These are phyloP conservation scores for Suillus paluster DNA, from an alignment of 768 basidiomycete genomes.

Conservation along the genomic window DNA sequence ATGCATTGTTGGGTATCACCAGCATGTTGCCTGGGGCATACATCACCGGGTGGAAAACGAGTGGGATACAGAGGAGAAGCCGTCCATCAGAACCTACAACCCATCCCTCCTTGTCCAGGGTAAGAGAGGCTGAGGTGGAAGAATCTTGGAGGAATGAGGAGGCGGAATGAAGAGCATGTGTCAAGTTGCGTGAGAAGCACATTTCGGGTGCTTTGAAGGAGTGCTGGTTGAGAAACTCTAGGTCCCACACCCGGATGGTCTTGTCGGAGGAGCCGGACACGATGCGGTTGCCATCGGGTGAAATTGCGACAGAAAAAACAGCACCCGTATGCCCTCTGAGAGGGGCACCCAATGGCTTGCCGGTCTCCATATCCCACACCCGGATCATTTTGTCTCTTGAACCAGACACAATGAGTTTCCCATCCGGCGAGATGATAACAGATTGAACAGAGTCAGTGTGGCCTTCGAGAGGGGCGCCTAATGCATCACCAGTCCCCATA, in stretches of 20 bases:
- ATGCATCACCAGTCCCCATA: not conserved
- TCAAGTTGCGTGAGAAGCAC: not conserved
- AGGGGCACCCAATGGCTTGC: not conserved
- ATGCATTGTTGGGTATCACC: not conserved
- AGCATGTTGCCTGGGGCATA: conserved; percentile 5
- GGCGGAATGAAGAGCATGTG: not conserved
- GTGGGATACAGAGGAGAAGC: conserved; percentile 4
- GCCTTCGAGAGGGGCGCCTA: not conserved
- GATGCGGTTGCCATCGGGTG: conserved; percentile 1
- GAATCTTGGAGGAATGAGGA: too few relatives aligned
- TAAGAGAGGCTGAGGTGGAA: too few relatives aligned
- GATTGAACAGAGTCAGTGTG: not conserved
- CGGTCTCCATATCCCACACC: conserved; percentile 3
- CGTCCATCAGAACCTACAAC: not conserved
- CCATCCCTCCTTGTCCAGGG: too few relatives aligned
- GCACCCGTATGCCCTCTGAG: conserved; percentile 4
- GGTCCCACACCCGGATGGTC: conserved; percentile 5
- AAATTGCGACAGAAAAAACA: conserved; percentile 17
- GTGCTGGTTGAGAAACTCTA: not conserved
- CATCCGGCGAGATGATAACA: not conserved
- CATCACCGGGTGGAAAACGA: not conserved
- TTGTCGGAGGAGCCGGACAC: not conserved
- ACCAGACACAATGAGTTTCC: not conserved
- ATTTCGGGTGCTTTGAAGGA: not conserved
- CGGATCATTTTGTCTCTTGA: not conserved